Evolutionary conservation across 1,284 basidiomycete genomes (phyloP).

Genomic region (Boletus semigastroideus): DNA sequence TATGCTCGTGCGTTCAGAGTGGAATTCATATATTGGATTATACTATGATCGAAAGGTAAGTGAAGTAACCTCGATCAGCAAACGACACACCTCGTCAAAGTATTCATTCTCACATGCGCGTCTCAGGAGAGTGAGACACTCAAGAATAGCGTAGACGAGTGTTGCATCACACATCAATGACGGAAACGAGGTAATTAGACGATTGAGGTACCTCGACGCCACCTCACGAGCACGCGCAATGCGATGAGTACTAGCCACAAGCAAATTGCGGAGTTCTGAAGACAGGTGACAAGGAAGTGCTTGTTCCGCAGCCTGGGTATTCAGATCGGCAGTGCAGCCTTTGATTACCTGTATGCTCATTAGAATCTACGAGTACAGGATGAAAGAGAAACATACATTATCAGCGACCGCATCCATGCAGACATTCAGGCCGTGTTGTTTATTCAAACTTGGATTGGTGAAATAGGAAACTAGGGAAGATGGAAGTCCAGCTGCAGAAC

Average conservation of each 20-base stretch:
- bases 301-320: constrained; percentile 76
- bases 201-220: constrained; percentile 82
- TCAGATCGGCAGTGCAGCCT: constrained; percentile 69
- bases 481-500: constrained; percentile 77
- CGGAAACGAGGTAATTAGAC: constrained; percentile 90
- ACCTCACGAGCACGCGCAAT: constrained; percentile 80
- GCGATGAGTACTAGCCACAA: constrained; percentile 83
- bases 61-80: neutral
- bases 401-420: constrained; percentile 88
- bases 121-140: constrained; percentile 88
- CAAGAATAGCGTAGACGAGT: constrained; percentile 87
- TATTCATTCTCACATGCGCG: constrained; percentile 90
- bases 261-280: constrained; percentile 72
- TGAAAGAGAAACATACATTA: constrained; percentile 52
- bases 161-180: constrained; percentile 90
- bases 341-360: constrained; percentile 60
- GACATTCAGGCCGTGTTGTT: constrained; percentile 59
- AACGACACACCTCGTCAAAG: constrained; percentile 72
- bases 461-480: constrained; percentile 90
- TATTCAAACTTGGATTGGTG: constrained; percentile 84
- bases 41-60: constrained; percentile 52
- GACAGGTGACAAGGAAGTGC: constrained; percentile 73
- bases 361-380: constrained; percentile 5
- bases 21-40: constrained; percentile 83
- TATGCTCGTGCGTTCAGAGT: constrained; percentile 75